These are phyloP conservation scores for Hemisphaericaspora xylofermentans DNA, from an alignment of 1,139 yeast genomes.

Conservation along the genomic window DNA sequence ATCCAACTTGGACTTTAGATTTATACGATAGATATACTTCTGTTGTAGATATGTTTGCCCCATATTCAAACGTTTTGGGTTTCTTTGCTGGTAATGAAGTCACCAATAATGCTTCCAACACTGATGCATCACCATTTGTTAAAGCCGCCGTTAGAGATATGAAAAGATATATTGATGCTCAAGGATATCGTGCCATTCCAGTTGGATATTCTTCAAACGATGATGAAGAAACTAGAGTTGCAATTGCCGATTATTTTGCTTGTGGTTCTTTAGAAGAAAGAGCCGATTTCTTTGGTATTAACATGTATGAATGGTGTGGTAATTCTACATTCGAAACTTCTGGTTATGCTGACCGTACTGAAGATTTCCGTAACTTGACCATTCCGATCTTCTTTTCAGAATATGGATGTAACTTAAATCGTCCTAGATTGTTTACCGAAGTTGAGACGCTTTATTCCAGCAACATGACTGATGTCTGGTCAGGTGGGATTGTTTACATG, in stretches of 20 bases:
- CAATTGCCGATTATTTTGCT: constrained; percentile 78
- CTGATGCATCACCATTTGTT: constrained; percentile 70
- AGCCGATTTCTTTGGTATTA: constrained; percentile 87
- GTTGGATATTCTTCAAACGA: constrained; percentile 95
- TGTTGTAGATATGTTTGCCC: constrained; percentile 78
- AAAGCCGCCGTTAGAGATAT: constrained; percentile 92
- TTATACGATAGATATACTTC: constrained; percentile 75
- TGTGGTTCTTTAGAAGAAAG: constrained; percentile 68
- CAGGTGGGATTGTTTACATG: constrained; percentile 91
- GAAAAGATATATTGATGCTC: constrained; percentile 69
- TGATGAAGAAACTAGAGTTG: constrained; percentile 65
- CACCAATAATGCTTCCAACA: constrained; percentile 53
- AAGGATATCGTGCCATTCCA: constrained; percentile 72
- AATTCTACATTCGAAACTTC: constrained; percentile 64
- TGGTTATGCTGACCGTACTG: constrained; percentile 65
- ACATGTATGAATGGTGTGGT: constrained; percentile 92
- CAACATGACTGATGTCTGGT: constrained; percentile 66
- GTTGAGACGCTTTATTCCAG: constrained; percentile 49
- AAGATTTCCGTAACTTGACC: constrained; percentile 60
- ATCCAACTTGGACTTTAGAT: constrained; percentile 68
- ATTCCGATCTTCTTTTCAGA: constrained; percentile 87
- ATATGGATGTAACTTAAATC: constrained; percentile 68
- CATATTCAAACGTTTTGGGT: constrained; percentile 84
- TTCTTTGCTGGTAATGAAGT: constrained; percentile 93
- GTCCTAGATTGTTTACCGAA: constrained; percentile 68